phyloP scores from a whole-genome alignment of 176 grass and related monocot species.

The Avena atlantica region DNA sequence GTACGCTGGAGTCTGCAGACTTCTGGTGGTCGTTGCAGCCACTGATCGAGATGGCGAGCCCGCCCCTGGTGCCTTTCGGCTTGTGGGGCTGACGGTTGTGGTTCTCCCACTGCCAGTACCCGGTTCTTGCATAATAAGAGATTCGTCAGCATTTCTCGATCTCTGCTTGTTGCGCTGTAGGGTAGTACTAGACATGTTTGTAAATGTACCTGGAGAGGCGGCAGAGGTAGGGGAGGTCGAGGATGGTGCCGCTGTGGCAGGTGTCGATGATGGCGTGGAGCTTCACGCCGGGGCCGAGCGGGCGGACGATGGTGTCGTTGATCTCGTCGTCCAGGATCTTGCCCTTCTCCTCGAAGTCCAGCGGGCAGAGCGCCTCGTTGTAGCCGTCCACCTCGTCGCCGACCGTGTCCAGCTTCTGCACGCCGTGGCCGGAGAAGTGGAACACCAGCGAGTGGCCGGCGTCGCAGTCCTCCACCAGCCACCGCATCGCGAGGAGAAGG shows the following conservation, averaged over 20 bases:
- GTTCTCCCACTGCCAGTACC: slow-evolving; percentile 84
- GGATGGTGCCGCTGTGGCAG: slow-evolving; percentile 92
- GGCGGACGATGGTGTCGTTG: slow-evolving; percentile 70
- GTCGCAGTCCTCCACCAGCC: slow-evolving; percentile 61
- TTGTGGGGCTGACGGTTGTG: slow-evolving; percentile 46
- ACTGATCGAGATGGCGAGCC: slow-evolving; percentile 85
- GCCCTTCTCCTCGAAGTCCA: slow-evolving; percentile 71
- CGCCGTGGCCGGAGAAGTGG: slow-evolving; percentile 89
- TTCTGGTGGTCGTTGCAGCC: slow-evolving; percentile 69
- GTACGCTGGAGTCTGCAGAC: slow-evolving; percentile 47
- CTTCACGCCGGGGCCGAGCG: slow-evolving; percentile 63
- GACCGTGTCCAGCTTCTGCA: slow-evolving; percentile 77
- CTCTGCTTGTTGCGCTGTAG: neutral
- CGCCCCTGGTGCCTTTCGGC: slow-evolving; percentile 63
- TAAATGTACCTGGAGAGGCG: slow-evolving; percentile 62
- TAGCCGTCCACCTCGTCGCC: slow-evolving; percentile 81
- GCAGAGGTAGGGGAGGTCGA: slow-evolving; percentile 85
- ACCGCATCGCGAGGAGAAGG: slow-evolving; percentile 72
- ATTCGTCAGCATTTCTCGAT: neutral
- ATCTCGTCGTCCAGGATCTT: slow-evolving; percentile 80
- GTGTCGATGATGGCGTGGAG: slow-evolving; percentile 85
- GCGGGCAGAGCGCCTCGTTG: slow-evolving; percentile 85
- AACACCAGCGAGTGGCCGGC: slow-evolving; percentile 79
- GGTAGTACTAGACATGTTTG: neutral
- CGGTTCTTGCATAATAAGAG: slow-evolving; percentile 43